Conservation (phyloP, 768 basidiomycete species). For the Sistotremastrum suecicum region DNA sequence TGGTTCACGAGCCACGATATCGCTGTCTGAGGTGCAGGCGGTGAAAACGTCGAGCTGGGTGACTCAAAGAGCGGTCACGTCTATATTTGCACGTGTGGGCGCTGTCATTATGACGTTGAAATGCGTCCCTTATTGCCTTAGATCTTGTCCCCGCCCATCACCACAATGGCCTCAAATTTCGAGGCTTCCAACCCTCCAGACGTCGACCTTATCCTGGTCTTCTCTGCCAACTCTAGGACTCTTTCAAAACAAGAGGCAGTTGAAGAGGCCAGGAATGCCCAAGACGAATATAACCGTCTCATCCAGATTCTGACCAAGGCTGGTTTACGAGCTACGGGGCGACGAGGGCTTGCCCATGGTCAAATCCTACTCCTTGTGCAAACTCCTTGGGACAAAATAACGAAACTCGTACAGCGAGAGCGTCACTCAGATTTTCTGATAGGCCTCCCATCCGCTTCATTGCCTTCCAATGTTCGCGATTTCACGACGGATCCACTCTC, state of each 20-base stretch:
- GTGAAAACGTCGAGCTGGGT: too few species aligned
- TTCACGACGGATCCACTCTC: slow-evolving; percentile 29
- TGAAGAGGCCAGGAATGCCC: slow-evolving; percentile 48
- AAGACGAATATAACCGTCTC: slow-evolving; percentile 54
- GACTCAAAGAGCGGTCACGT: too few species aligned
- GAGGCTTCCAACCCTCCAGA: slow-evolving; percentile 28
- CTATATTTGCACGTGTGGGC: too few species aligned
- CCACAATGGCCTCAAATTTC: too few species aligned
- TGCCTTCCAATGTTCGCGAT: slow-evolving; percentile 29
- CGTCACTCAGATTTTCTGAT: slow-evolving; percentile 65
- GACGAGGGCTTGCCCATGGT: slow-evolving; percentile 62
- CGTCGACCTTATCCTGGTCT: slow-evolving; percentile 64
- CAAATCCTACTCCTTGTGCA: slow-evolving; percentile 66
- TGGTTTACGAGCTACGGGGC: slow-evolving; percentile 57
- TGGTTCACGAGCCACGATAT: too few species aligned
- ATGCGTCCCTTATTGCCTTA: too few species aligned
- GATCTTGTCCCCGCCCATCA: too few species aligned
- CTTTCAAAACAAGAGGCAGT: slow-evolving; percentile 48
- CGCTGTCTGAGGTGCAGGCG: too few species aligned
- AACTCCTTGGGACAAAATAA: slow-evolving; percentile 48
- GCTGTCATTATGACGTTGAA: too few species aligned
- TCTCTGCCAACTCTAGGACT: slow-evolving; percentile 36
- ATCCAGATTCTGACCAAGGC: slow-evolving; percentile 44
- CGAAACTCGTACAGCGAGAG: slow-evolving; percentile 57
- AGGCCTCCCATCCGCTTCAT: slow-evolving; percentile 45